Conservation (phyloP, 176 grass and related monocot species). For the Paspalum vaginatum region DNA sequence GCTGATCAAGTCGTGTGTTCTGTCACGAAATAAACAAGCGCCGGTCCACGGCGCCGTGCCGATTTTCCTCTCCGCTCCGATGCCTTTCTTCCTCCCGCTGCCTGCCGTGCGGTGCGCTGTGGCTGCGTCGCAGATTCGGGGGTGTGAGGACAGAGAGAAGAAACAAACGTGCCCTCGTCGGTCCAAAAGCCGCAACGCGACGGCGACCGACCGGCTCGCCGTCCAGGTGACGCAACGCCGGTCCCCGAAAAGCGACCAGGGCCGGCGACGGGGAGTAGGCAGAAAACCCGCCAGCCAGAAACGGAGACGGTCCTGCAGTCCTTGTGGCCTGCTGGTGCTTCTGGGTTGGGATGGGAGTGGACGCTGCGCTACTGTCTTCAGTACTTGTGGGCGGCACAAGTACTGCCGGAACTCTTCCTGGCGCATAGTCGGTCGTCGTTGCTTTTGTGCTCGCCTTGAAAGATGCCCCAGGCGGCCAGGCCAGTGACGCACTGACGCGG, state of each 20-base stretch:
- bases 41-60: constrained; percentile 27
- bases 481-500: neutral
- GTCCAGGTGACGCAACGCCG: neutral
- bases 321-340: no score
- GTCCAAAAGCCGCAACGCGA: constrained; percentile 15
- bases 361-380: no score
- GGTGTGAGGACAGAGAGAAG: no score
- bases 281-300: neutral
- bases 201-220: constrained; percentile 28
- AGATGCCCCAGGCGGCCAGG: neutral
- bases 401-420: no score
- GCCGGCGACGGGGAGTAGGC: neutral
- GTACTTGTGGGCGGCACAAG: no score
- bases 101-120: neutral
- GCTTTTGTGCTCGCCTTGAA: neutral
- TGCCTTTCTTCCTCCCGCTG: neutral
- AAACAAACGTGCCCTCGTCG: neutral
- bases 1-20: constrained; percentile 27
- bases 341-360: no score
- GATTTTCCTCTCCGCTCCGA: neutral
- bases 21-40: neutral
- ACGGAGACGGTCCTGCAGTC: neutral
- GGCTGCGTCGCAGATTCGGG: neutral
- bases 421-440: neutral
- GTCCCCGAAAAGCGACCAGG: neutral